Conservation (phyloP, 495 filamentous ascomycete genomes). For the Xylaria acuta region DNA sequence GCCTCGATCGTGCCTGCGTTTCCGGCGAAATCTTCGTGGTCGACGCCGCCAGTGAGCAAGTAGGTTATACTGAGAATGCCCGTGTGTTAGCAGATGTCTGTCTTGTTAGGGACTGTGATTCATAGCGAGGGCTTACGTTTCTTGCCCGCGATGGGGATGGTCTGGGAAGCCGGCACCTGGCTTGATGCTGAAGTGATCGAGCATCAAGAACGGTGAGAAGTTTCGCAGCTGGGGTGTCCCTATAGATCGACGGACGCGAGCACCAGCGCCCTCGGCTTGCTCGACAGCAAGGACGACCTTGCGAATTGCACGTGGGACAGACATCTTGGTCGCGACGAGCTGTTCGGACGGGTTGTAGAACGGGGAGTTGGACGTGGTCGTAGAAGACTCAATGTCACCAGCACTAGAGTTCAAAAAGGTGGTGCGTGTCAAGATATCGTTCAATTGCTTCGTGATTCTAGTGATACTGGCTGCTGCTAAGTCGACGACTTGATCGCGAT, state of each 20-base stretch:
- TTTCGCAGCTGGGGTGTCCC: constrained; percentile 83
- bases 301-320: constrained; percentile 74
- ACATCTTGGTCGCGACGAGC: constrained; percentile 59
- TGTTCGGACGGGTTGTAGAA: constrained; percentile 38
- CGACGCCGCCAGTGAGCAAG: constrained; percentile 78
- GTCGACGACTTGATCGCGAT: constrained; percentile 39
- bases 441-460: constrained; percentile 31
- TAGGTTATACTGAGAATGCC: constrained; percentile 73
- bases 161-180: constrained; percentile 89
- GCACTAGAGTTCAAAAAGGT: constrained; percentile 5
- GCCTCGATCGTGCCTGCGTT: constrained; percentile 83
- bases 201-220: constrained; percentile 95
- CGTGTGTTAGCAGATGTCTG: constrained; percentile 12
- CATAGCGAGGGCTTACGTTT: constrained; percentile 26
- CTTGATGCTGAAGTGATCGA: constrained; percentile 87
- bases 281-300: constrained; percentile 84
- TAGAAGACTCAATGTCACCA: constrained; percentile 22
- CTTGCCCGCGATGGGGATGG: constrained; percentile 55
- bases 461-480: constrained; percentile 34
- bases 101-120: not conserved
- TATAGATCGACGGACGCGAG: constrained; percentile 85
- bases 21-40: constrained; percentile 96
- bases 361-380: constrained; percentile 27
- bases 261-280: constrained; percentile 89
- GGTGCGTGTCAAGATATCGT: constrained; percentile 16